A percentile compares a stretch with the other conserved stretches of the same genome.
Conservation (phyloP, 176 grass and related monocot species). For the Typha latifolia region DNA sequence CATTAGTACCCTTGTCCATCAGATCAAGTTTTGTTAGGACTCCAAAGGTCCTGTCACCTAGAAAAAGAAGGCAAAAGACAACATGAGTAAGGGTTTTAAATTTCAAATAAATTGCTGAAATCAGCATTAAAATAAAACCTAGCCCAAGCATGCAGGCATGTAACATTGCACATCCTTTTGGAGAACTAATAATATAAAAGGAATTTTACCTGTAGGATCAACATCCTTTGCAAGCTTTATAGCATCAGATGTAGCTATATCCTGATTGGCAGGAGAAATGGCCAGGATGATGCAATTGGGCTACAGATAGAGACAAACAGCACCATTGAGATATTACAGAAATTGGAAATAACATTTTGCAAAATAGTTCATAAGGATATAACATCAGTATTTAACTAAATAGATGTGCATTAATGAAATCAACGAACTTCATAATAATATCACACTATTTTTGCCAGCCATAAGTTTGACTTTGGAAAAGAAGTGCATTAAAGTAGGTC, state of each 20-base stretch:
- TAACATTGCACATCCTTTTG: background rate
- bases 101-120: background rate
- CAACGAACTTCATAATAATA: no score
- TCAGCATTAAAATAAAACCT: background rate
- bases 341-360: no score
- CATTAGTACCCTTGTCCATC: slow-evolving; percentile 99
- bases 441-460: no score
- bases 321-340: background rate
- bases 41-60: slow-evolving; percentile 96
- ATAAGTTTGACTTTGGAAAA: no score
- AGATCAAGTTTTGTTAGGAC: slow-evolving; percentile 99
- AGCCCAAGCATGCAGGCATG: background rate
- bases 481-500: no score
- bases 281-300: slow-evolving; percentile 91
- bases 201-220: slow-evolving; percentile 68
- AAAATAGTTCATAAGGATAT: no score
- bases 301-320: slow-evolving; percentile 20
- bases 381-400: no score
- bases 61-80: slow-evolving; percentile 22
- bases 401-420: no score
- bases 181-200: slow-evolving; percentile 1
- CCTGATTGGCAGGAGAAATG: slow-evolving; percentile 99
- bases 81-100: slow-evolving; percentile 19
- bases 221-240: slow-evolving; percentile 97
- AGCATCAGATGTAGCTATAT: slow-evolving; percentile 97